phyloP scores from a whole-genome alignment of 306 rosid genomes.

The barrel medic (Medicago truncatula) region DNA sequence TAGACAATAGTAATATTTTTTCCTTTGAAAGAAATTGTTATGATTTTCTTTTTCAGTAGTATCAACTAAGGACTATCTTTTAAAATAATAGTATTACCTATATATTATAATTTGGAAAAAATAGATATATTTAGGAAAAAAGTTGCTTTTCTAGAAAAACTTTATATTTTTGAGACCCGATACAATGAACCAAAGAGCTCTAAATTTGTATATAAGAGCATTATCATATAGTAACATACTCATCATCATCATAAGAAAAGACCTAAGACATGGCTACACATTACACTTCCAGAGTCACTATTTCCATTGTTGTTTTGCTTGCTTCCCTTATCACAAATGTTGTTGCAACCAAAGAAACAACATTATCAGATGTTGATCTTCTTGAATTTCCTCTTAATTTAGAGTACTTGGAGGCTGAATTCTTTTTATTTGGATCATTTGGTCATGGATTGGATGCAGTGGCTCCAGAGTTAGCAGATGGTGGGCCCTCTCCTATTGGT shows the following conservation, averaged over 20 bases:
- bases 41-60: no score
- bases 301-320: not conserved
- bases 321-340: not conserved
- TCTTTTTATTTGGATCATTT: constrained; percentile 64
- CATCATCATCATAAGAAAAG: not conserved
- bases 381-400: constrained; percentile 51
- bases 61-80: no score
- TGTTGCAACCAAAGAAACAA: not conserved
- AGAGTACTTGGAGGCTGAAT: constrained; percentile 75
- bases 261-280: not conserved
- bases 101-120: no score
- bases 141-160: no score
- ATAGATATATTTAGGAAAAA: no score
- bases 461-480: constrained; percentile 54
- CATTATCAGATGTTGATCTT: not conserved
- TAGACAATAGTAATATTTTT: no score
- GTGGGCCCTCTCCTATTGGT: constrained; percentile 76
- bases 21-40: no score
- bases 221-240: not conserved
- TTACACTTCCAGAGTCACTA: not conserved
- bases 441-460: constrained; percentile 65
- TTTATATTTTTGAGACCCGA: not conserved
- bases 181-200: not conserved
- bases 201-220: not conserved
- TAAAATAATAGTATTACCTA: no score